These are phyloP conservation scores for Pythium vanterpoolii DNA, from an alignment of 352 stramenopile species.

Conservation along the genomic window DNA sequence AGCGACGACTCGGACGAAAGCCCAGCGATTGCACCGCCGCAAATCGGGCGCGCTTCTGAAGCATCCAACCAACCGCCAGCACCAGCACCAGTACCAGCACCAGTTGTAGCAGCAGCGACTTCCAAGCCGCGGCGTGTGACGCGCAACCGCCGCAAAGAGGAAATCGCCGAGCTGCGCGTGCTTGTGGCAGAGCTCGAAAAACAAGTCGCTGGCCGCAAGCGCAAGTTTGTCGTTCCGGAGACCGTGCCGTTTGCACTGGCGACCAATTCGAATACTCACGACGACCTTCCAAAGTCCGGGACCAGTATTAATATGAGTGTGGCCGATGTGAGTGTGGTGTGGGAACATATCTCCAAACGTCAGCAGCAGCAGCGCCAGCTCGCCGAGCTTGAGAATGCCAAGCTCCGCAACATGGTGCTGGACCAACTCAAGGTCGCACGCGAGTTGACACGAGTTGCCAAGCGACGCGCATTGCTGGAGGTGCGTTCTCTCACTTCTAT, in stretches of 20 bases:
- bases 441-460: slow-evolving; percentile 12
- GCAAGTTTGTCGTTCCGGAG: slow-evolving; percentile 4
- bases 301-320: not conserved
- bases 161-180: slow-evolving; percentile 30
- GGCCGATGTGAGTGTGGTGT: slow-evolving; percentile 6
- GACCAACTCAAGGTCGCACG: slow-evolving; percentile 37
- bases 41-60: not conserved
- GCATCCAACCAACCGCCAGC: not conserved
- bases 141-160: slow-evolving; percentile 23
- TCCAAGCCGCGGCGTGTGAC: slow-evolving; percentile 10
- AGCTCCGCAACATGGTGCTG: slow-evolving; percentile 43
- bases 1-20: slow-evolving; percentile 5
- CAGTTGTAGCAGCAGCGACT: no score
- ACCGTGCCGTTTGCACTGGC: not conserved
- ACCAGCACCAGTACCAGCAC: no score
- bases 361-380: slow-evolving; percentile 37
- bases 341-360: slow-evolving; percentile 36
- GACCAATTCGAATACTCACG: not conserved
- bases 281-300: no score
- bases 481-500: no score
- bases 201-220: slow-evolving; percentile 15
- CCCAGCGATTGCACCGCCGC: not conserved
- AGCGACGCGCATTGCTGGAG: slow-evolving; percentile 2
- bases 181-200: slow-evolving; percentile 22
- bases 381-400: slow-evolving; percentile 46